These are phyloP conservation scores for Alternaria tenuissima DNA, from an alignment of 2,329 filamentous ascomycete genomes.

Conservation along the genomic window DNA sequence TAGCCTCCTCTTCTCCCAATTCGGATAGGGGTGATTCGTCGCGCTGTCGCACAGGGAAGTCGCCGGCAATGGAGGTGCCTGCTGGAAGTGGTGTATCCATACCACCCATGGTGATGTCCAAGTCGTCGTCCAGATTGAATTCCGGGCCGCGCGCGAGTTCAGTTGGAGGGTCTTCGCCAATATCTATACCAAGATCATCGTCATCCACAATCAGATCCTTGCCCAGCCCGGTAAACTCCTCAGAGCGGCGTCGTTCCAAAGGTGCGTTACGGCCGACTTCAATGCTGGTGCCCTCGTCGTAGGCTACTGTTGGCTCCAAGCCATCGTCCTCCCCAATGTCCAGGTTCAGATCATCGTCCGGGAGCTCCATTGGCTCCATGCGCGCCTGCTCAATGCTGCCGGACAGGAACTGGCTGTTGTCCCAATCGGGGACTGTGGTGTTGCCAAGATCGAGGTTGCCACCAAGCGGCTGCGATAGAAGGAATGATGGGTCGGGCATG, in stretches of 20 bases:
- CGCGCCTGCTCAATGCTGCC: conserved; percentile 66
- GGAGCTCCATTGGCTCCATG: conserved; percentile 54
- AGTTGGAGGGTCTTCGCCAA: conserved; percentile 47
- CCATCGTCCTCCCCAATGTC: conserved; percentile 67
- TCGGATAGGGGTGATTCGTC: conserved; percentile 65
- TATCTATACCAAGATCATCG: conserved; percentile 59
- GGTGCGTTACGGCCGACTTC: conserved; percentile 92
- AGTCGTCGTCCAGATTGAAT: conserved; percentile 41
- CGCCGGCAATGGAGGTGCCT: conserved; percentile 50
- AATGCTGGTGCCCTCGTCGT: conserved; percentile 66
- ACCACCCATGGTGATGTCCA: conserved; percentile 56
- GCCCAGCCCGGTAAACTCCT: conserved; percentile 54
- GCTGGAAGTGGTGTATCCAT: conserved; percentile 53
- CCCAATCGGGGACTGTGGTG: conserved; percentile 62
- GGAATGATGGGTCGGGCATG: conserved; percentile 83
- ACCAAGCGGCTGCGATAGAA: conserved; percentile 73
- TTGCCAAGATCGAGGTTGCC: conserved; percentile 55
- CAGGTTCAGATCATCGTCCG: conserved; percentile 63
- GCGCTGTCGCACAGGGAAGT: conserved; percentile 57
- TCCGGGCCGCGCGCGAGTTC: conserved; percentile 34
- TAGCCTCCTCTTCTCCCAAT: conserved; percentile 60
- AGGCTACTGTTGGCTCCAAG: conserved; percentile 17
- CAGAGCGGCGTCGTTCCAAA: conserved; percentile 56
- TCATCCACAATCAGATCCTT: conserved; percentile 64
- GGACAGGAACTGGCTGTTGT: conserved; percentile 80